Conservation (phyloP, 106 monocot species). For the Narthecium ossifragum region DNA sequence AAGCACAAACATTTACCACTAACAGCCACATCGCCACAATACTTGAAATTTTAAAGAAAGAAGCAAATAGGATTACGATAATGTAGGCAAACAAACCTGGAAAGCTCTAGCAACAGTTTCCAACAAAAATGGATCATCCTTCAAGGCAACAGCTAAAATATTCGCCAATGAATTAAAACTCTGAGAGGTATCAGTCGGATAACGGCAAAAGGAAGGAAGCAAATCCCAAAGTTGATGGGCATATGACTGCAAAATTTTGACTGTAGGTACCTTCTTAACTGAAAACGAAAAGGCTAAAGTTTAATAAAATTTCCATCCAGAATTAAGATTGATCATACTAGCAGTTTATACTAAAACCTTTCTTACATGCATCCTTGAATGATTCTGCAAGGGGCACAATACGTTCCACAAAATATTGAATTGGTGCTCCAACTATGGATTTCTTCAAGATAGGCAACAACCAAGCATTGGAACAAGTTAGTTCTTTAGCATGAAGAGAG, state of each 20-base stretch:
- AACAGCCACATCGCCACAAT: no score
- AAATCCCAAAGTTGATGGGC: conserved; percentile 55
- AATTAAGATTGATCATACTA: background rate
- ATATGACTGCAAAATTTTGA: conserved; percentile 27
- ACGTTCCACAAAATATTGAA: conserved; percentile 63
- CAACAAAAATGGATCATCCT: conserved; percentile 49
- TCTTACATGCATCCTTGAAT: conserved; percentile 28
- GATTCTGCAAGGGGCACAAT: conserved; percentile 50
- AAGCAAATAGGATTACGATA: background rate
- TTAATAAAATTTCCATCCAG: background rate
- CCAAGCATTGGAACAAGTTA: conserved; percentile 73
- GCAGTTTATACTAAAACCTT: conserved; percentile 29
- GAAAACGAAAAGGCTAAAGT: conserved; percentile 13
- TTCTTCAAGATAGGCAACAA: conserved; percentile 79
- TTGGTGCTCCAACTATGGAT: conserved; percentile 55
- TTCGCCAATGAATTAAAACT: conserved; percentile 47
- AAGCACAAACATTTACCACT: conserved; percentile 1
- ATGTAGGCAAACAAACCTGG: conserved; percentile 36
- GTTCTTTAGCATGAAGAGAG: conserved; percentile 28
- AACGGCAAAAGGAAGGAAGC: conserved; percentile 83
- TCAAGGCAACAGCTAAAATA: conserved; percentile 27
- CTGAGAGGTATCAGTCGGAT: conserved; percentile 48
- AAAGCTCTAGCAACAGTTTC: conserved; percentile 46
- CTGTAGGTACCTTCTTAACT: conserved; percentile 33
- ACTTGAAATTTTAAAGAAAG: background rate